Evolutionary conservation across 257 asterid genomes (phyloP).

Genomic region (Gentiana dahurica): DNA sequence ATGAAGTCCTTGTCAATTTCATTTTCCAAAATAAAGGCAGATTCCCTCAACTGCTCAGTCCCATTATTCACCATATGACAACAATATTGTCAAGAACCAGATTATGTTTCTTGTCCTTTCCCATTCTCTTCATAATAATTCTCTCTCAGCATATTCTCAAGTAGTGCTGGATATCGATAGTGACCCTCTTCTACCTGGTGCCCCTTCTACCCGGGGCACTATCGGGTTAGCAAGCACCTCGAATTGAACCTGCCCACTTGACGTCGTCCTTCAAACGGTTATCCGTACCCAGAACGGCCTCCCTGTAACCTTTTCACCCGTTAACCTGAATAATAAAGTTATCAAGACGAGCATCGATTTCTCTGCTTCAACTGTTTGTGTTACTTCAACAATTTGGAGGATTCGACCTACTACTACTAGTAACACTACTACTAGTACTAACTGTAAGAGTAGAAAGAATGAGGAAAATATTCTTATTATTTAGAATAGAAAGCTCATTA

Average conservation of each 20-base stretch:
- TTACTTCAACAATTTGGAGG: constrained; percentile 6
- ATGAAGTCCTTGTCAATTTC: no score
- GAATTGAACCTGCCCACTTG: constrained; percentile 31
- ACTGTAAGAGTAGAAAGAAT: no score
- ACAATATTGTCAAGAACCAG: no score
- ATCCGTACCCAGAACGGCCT: constrained; percentile 29
- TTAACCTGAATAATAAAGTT: constrained; percentile 18
- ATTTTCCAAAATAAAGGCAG: no score
- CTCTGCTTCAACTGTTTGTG: constrained; percentile 5
- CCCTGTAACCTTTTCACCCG: constrained; percentile 33
- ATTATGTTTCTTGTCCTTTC: no score
- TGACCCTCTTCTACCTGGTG: constrained; percentile 19
- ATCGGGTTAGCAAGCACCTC: constrained; percentile 23
- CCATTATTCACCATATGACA: no score
- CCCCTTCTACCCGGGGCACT: constrained; percentile 38
- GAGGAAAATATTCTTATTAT: no score
- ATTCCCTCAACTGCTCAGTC: no score
- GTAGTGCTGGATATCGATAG: constrained; percentile 32
- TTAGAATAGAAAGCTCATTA: no score
- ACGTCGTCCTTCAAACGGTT: constrained; percentile 33
- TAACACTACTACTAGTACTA: no score
- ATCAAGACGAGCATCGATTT: constrained; percentile 38
- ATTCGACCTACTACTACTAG: background rate
- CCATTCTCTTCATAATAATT: constrained; percentile 8
- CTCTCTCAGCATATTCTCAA: constrained; percentile 4